Evolutionary conservation across 169 alveolate genomes (phyloP).

Genomic region (Plasmodium yoelii): DNA sequence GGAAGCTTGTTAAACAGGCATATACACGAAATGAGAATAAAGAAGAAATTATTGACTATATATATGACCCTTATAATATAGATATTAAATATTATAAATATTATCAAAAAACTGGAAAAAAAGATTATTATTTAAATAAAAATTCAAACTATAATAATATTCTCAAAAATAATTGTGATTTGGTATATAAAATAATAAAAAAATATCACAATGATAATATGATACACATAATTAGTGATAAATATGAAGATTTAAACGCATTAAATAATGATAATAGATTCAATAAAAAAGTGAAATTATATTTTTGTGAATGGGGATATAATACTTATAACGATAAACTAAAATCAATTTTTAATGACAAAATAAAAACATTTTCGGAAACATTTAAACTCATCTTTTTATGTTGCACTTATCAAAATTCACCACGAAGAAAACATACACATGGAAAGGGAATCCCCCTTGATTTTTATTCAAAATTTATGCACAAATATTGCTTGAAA

Average conservation of each 20-base stretch:
- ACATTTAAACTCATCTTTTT: slow-evolving; percentile 34
- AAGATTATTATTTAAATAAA: slow-evolving; percentile 15
- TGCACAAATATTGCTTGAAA: slow-evolving; percentile 27
- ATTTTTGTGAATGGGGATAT: slow-evolving; percentile 86
- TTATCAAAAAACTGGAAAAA: slow-evolving; percentile 24
- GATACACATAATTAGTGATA: slow-evolving; percentile 29
- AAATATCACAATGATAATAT: neutral
- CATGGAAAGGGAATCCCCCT: slow-evolving; percentile 49
- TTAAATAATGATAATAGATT: slow-evolving; percentile 9
- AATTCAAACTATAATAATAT: slow-evolving; percentile 27
- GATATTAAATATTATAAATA: slow-evolving; percentile 41
- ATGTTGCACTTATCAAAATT: slow-evolving; percentile 51
- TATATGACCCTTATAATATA: slow-evolving; percentile 29
- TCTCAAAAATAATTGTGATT: slow-evolving; percentile 37
- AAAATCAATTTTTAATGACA: slow-evolving; percentile 79
- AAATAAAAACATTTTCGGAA: slow-evolving; percentile 49
- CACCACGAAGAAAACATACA: slow-evolving; percentile 45
- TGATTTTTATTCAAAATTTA: slow-evolving; percentile 58
- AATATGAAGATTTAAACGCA: slow-evolving; percentile 71
- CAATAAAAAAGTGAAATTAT: slow-evolving; percentile 69
- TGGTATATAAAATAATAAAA: slow-evolving; percentile 7
- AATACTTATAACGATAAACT: slow-evolving; percentile 78
- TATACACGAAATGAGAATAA: neutral
- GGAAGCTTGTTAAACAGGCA: neutral
- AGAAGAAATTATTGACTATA: neutral